A percentile compares a stretch with the other conserved stretches of the same genome.
These are phyloP conservation scores for Prunus fruticosa DNA, from an alignment of 306 rosid genomes.

Conservation along the genomic window DNA sequence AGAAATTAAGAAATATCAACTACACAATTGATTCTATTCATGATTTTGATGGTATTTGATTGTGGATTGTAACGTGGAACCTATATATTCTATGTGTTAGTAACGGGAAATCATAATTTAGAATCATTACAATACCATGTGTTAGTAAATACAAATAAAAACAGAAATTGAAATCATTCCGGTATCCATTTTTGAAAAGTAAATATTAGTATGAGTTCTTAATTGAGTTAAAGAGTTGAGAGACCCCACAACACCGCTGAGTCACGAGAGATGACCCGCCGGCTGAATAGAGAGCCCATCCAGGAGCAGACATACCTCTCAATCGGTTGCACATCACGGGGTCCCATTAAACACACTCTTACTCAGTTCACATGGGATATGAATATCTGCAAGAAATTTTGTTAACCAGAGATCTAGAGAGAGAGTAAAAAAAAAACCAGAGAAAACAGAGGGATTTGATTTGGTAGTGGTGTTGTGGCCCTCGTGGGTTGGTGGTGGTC, in stretches of 20 bases:
- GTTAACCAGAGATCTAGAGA: neutral
- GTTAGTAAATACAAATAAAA: too few species aligned
- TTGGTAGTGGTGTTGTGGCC: neutral
- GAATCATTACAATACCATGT: too few species aligned
- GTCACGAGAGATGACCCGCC: neutral
- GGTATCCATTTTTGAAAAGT: too few species aligned
- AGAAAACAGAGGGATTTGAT: neutral
- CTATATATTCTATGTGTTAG: too few species aligned
- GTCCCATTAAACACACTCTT: neutral
- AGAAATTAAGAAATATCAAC: too few species aligned
- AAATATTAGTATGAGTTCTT: neutral
- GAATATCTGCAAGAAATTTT: neutral
- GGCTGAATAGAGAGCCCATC: neutral
- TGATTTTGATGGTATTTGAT: too few species aligned
- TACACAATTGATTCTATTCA: too few species aligned
- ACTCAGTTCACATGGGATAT: neutral
- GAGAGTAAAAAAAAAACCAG: neutral
- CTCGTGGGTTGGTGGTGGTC: neutral
- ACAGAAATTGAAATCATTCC: too few species aligned
- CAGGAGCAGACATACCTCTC: neutral
- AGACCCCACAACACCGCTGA: neutral
- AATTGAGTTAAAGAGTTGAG: neutral
- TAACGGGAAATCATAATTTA: too few species aligned
- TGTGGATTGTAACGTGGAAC: too few species aligned
- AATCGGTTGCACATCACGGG: slow-evolving; percentile 2